Percentiles rank a stretch among this genome's conserved stretches.
Evolutionary conservation across 225 moss, liverwort and hornwort species (phyloP).

Genomic region (Ulota crispa): DNA sequence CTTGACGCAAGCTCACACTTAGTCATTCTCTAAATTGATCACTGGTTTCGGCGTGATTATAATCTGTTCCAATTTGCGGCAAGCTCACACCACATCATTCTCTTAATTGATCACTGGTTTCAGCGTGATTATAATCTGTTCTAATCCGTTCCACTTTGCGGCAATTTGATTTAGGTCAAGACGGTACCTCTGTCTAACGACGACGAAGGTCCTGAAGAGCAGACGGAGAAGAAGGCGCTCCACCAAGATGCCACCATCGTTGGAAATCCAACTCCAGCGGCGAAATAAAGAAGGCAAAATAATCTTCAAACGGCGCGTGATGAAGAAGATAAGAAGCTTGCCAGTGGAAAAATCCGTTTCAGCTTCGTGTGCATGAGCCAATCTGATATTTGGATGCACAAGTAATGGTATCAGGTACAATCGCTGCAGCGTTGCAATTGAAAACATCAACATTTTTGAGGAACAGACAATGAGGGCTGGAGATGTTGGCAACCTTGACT

Average conservation of each 20-base stretch:
- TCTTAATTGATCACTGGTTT: too few relatives aligned
- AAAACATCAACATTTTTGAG: not conserved
- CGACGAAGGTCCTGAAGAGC: constrained; percentile 36
- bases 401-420: not conserved
- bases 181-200: constrained; percentile 71
- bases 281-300: not conserved
- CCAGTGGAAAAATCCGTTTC: not conserved
- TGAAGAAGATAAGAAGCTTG: not conserved
- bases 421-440: not conserved
- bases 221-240: constrained; percentile 46
- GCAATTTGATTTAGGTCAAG: constrained; percentile 51
- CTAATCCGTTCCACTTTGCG: not conserved
- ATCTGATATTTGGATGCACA: not conserved
- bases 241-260: constrained; percentile 35
- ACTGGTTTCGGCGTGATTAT: not conserved
- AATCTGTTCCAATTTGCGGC: not conserved
- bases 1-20: not conserved
- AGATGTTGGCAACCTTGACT: not conserved
- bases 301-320: not conserved
- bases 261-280: constrained; percentile 14
- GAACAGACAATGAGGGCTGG: not conserved
- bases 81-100: too few relatives aligned
- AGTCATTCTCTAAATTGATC: not conserved
- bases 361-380: not conserved
- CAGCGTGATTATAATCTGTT: too few relatives aligned